Percentiles rank a stretch among this genome's conserved stretches.
These are phyloP conservation scores for Leucocoprinus birnbaumii DNA, from an alignment of 768 basidiomycete species.

Conservation along the genomic window DNA sequence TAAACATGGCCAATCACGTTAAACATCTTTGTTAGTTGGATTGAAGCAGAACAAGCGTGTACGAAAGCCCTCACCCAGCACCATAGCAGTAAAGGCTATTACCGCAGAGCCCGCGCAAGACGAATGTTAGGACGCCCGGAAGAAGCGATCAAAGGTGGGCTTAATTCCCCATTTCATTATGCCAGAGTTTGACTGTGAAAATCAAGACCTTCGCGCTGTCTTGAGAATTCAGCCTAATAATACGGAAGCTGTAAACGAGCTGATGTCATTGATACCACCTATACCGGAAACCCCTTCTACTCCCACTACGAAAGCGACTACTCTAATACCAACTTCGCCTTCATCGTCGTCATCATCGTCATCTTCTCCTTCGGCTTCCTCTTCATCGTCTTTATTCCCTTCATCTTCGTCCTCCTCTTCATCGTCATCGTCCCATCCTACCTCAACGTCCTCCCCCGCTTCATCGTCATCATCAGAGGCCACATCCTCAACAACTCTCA, in stretches of 20 bases:
- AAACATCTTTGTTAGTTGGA: conserved; percentile 48
- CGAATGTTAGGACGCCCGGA: conserved; percentile 53
- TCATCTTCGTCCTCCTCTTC: not conserved
- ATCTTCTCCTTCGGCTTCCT: not conserved
- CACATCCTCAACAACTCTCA: conserved; percentile 10
- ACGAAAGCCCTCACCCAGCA: conserved; percentile 63
- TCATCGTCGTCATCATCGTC: not conserved
- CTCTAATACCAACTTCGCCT: not conserved
- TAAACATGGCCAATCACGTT: too few relatives aligned
- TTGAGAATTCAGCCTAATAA: conserved; percentile 65
- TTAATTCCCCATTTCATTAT: too few relatives aligned
- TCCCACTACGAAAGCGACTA: not conserved
- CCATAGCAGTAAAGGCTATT: conserved; percentile 66
- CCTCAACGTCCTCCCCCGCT: not conserved
- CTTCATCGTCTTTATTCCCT: not conserved
- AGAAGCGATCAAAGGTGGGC: conserved; percentile 59
- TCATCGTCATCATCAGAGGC: conserved; percentile 13
- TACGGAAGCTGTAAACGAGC: conserved; percentile 56
- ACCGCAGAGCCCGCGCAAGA: conserved; percentile 64
- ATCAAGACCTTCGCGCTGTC: conserved; percentile 58
- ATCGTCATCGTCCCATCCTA: not conserved
- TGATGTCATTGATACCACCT: conserved; percentile 38
- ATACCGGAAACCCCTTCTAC: not conserved
- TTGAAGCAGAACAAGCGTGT: conserved; percentile 70
- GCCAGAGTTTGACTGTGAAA: too few relatives aligned